These are phyloP conservation scores for Candida tammaniensis DNA, from an alignment of 805 yeast genomes.

Conservation along the genomic window DNA sequence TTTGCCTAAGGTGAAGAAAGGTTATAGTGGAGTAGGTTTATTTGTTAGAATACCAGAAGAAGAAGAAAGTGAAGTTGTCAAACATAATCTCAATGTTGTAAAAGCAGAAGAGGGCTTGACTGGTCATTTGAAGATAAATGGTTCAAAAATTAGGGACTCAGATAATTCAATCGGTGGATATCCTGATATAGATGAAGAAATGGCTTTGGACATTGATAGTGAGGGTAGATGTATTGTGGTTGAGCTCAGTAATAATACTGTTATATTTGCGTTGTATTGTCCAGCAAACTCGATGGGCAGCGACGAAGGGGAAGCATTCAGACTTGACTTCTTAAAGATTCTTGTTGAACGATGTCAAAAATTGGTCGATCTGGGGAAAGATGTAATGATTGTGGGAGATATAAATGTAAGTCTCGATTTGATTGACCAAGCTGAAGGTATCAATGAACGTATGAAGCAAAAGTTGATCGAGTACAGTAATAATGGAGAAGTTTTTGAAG, in stretches of 20 bases:
- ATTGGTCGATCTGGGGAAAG: conserved; percentile 52
- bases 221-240: conserved; percentile 82
- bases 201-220: conserved; percentile 55
- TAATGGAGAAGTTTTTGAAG: conserved; percentile 13
- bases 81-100: conserved; percentile 47
- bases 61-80: conserved; percentile 36
- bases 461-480: conserved; percentile 22
- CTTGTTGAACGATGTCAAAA: conserved; percentile 61
- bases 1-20: conserved; percentile 65
- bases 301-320: conserved; percentile 59
- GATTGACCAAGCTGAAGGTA: conserved; percentile 76
- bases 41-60: conserved; percentile 57
- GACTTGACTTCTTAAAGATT: conserved; percentile 55
- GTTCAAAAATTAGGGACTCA: conserved; percentile 14
- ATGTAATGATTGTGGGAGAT: conserved; percentile 84
- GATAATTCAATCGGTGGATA: conserved; percentile 69
- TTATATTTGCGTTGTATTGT: conserved; percentile 71
- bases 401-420: conserved; percentile 77
- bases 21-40: conserved; percentile 90
- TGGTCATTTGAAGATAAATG: conserved; percentile 45
- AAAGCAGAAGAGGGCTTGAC: conserved; percentile 92
- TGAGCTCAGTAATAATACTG: conserved; percentile 63
- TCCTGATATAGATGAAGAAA: conserved; percentile 32
- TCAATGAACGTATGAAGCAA: conserved; percentile 44
- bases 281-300: conserved; percentile 85